Percentiles rank a stretch among this genome's conserved stretches.
Evolutionary conservation across 768 basidiomycete species (phyloP).

Genomic region (Lentinula edodes): DNA sequence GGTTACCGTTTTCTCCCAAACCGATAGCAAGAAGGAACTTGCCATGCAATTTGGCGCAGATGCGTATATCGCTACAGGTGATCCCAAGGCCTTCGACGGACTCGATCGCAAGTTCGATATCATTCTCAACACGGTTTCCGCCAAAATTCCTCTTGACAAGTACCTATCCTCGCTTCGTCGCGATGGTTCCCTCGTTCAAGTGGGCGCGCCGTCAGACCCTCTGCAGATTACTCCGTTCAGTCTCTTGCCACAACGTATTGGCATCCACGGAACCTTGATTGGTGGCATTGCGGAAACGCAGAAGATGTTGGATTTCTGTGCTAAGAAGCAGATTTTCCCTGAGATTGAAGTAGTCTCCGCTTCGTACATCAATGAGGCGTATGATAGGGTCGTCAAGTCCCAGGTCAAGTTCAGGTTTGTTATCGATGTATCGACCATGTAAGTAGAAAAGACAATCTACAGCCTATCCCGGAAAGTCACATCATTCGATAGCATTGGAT

Average conservation of each 20-base stretch:
- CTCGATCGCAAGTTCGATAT: constrained; percentile 30
- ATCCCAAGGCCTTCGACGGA: constrained; percentile 27
- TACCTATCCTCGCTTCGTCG: constrained; percentile 1
- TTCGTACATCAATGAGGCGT: constrained; percentile 2
- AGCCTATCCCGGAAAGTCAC: neutral
- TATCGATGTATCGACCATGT: constrained; percentile 1
- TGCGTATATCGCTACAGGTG: constrained; percentile 33
- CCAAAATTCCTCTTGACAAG: constrained; percentile 11
- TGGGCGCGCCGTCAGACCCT: neutral
- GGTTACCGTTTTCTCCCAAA: constrained; percentile 45
- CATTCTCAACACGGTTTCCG: constrained; percentile 23
- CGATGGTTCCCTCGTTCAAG: constrained; percentile 3
- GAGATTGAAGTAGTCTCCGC: constrained; percentile 1
- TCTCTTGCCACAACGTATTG: neutral
- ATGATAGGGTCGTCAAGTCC: constrained; percentile 3
- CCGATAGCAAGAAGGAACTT: constrained; percentile 37
- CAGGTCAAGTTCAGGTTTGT: constrained; percentile 5
- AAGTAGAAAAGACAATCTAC: neutral
- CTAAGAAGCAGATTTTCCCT: neutral
- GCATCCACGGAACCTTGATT: neutral
- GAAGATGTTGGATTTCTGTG: constrained; percentile 7
- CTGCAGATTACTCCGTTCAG: neutral
- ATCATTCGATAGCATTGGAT: neutral
- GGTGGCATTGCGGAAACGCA: constrained; percentile 4
- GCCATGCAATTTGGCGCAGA: constrained; percentile 44